Evolutionary conservation across 495 filamentous ascomycete species (phyloP), one percentile per base, ranked within the genome.

Genomic region (Stereocaulon alpinum): DNA sequence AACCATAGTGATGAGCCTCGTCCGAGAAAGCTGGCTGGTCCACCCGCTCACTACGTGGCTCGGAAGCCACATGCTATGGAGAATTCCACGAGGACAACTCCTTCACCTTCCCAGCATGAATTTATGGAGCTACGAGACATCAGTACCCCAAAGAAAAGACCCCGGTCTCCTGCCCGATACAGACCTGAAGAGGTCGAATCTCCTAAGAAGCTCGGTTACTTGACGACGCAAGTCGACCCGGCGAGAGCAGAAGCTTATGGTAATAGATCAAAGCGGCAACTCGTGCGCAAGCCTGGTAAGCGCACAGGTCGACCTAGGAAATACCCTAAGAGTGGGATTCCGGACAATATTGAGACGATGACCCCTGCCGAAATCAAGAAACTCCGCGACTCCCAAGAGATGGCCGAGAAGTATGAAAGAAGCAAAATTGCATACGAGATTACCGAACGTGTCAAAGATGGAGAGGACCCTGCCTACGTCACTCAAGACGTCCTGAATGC

Each of bases 301-400:
- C n/a, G 53, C 14, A 18, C 22, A 22, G 65, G 65, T 22, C 44
- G 65, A 20, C 63, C 57, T 12, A 58, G 66, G 17, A 68, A 66
- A 24, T 48, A 61, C 34, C 61, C 45, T 17, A 60, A 49, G 22
- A 51, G 37, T 7, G 63, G 64, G 14, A 24, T 63, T 7, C 60
- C 65, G 11, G 22, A 37, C 20, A 56, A 61, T 6, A 51, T 67
- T 11, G 41, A 64, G 22, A 47, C 14, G 4, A 47, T 64, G 50
- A 40, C 30, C 10, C 20, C 41, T 24, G 24, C 47, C 4, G 50
- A 67, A n/a, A 24, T 61, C 14, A 56, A 49, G 6, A 27, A 51
- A 5, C 20, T 65, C 14, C 22, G 44, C n/a, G 30, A 32, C 12
- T 67, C 61, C 2, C 66, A 64, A 41, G 34, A 49, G 10, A 56